phyloP scores from a whole-genome alignment of 257 asterid species.

The Marsdenia floribunda region DNA sequence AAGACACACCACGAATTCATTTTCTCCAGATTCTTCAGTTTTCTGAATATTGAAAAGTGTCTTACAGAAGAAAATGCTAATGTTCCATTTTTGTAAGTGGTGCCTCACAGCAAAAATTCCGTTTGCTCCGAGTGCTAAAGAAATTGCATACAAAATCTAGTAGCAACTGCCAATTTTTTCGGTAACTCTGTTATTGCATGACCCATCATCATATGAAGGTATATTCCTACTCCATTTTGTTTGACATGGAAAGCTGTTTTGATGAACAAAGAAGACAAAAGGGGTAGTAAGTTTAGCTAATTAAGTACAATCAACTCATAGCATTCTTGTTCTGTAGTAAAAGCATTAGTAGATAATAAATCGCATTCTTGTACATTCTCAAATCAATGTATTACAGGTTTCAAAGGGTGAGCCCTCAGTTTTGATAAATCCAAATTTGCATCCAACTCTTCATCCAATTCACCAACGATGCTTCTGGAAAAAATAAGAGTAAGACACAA shows the following conservation, averaged over 20 bases:
- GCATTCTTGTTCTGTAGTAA: not conserved
- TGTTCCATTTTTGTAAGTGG: not conserved
- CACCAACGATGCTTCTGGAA: constrained; percentile 87
- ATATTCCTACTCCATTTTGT: not conserved
- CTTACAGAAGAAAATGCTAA: not conserved
- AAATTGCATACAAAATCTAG: not conserved
- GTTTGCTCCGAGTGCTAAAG: not conserved
- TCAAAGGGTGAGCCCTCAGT: constrained; percentile 92
- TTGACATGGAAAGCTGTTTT: not conserved
- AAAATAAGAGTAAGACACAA: constrained; percentile 4
- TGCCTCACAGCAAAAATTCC: no score
- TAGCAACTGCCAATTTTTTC: not conserved
- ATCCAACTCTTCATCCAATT: constrained; percentile 88
- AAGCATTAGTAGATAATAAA: not conserved
- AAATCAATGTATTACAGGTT: constrained; percentile 80
- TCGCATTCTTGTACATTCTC: constrained; percentile 15
- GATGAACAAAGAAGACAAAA: constrained; percentile 1
- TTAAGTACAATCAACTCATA: constrained; percentile 3
- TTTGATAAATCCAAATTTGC: constrained; percentile 81
- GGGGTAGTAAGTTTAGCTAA: not conserved
- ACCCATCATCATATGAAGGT: not conserved
- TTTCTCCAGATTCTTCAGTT: not conserved
- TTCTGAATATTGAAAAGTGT: not conserved
- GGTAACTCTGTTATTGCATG: not conserved
- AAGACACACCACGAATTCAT: not conserved